Percentiles rank a stretch among this genome's conserved stretches.
These are phyloP conservation scores for Lumnitzera littorea DNA, from an alignment of 345 rosid species.

Conservation along the genomic window DNA sequence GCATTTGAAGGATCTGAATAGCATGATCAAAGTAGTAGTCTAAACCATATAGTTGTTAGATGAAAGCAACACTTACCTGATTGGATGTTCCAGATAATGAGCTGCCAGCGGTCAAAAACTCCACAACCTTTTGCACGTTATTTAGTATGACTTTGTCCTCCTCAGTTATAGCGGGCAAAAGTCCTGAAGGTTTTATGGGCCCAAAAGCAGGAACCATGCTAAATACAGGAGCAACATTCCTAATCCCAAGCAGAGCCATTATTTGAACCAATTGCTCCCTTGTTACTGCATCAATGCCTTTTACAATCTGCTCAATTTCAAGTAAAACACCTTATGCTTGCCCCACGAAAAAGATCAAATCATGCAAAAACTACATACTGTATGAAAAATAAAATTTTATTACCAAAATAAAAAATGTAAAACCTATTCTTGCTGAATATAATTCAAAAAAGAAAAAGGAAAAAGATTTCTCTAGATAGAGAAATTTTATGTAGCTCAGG, in stretches of 20 bases:
- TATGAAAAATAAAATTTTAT: too few relatives aligned
- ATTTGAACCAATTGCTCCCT: slow-evolving; percentile 82
- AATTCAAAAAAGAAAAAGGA: too few relatives aligned
- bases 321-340: not conserved
- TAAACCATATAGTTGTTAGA: not conserved
- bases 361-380: too few relatives aligned
- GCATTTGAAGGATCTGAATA: not conserved
- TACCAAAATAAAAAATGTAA: too few relatives aligned
- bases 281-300: slow-evolving; percentile 87
- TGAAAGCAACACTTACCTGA: slow-evolving; percentile 34
- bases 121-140: slow-evolving; percentile 69
- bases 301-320: slow-evolving; percentile 58
- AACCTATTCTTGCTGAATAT: too few relatives aligned
- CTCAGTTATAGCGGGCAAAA: slow-evolving; percentile 73
- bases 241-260: slow-evolving; percentile 55
- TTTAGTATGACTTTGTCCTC: slow-evolving; percentile 69
- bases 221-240: slow-evolving; percentile 60
- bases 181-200: slow-evolving; percentile 63
- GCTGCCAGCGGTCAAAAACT: slow-evolving; percentile 74
- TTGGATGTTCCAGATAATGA: slow-evolving; percentile 42
- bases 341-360: too few relatives aligned
- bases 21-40: not conserved
- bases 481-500: too few relatives aligned
- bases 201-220: slow-evolving; percentile 78
- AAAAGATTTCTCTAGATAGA: too few relatives aligned